Evolutionary conservation across 2,329 filamentous ascomycete species (phyloP).

Genomic region (Xylaria sp.): DNA sequence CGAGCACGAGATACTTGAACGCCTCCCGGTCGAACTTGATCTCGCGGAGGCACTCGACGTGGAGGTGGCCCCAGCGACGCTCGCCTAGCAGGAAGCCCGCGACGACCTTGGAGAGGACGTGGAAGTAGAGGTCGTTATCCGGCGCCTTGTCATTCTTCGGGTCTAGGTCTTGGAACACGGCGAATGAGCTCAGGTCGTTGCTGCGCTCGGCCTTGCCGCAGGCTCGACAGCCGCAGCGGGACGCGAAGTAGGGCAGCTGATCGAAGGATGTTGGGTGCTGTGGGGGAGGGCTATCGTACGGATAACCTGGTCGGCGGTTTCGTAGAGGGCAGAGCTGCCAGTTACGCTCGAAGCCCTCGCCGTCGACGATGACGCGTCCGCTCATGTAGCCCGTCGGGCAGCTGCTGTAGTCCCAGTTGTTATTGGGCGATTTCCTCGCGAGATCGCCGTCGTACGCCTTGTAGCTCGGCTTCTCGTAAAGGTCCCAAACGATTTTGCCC

Average conservation of each 20-base stretch:
- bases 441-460: constrained; percentile 60
- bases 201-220: constrained; percentile 48
- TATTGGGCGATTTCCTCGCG: constrained; percentile 46
- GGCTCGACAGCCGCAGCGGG: constrained; percentile 56
- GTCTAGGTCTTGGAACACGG: constrained; percentile 56
- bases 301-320: constrained; percentile 22
- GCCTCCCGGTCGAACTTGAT: constrained; percentile 59
- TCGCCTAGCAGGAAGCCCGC: constrained; percentile 60
- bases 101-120: constrained; percentile 57
- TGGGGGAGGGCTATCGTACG: constrained; percentile 9
- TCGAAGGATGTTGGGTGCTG: constrained; percentile 45
- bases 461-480: constrained; percentile 58
- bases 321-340: background rate
- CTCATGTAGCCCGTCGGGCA: constrained; percentile 49
- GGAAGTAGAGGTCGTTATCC: constrained; percentile 57
- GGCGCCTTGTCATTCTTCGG: constrained; percentile 53
- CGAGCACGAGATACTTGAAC: constrained; percentile 62
- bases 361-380: constrained; percentile 58
- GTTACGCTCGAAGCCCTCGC: constrained; percentile 53
- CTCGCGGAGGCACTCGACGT: constrained; percentile 54
- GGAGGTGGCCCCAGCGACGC: constrained; percentile 58
- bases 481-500: constrained; percentile 60
- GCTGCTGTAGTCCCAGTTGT: constrained; percentile 43
- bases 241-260: constrained; percentile 55
- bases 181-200: constrained; percentile 50